phyloP scores from a whole-genome alignment of 2,329 filamentous ascomycete species.

The Grosmannia clavigera region DNA sequence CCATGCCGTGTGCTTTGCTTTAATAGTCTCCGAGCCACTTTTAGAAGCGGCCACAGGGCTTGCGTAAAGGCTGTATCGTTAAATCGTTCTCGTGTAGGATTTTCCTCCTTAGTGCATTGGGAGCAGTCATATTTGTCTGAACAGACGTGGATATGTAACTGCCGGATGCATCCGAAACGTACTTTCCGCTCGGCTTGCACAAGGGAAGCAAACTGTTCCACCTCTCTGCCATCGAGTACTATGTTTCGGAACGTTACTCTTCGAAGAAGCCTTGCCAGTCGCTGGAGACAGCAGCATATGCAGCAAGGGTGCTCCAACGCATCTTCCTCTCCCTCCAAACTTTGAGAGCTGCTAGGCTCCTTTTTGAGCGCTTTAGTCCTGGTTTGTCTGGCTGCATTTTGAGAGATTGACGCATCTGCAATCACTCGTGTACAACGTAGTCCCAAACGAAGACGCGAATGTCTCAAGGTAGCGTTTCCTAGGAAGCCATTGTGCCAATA shows the following conservation, averaged over 20 bases:
- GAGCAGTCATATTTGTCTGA: background rate
- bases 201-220: background rate
- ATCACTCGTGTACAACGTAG: background rate
- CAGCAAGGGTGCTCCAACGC: background rate
- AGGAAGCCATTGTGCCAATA: background rate
- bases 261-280: conserved; percentile 6
- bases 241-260: background rate
- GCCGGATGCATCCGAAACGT: background rate
- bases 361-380: background rate
- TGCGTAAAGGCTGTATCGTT: background rate
- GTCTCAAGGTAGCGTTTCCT: background rate
- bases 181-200: background rate
- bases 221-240: background rate
- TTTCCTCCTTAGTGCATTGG: background rate
- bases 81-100: too few species aligned
- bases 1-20: background rate
- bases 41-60: background rate
- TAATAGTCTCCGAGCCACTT: background rate
- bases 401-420: background rate
- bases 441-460: background rate
- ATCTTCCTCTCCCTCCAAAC: background rate
- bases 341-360: background rate
- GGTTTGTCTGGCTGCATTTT: background rate
- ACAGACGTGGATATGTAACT: background rate
- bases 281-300: conserved; percentile 3